Conservation (phyloP, 768 basidiomycete species). For the Amanita pallidorosea region DNA sequence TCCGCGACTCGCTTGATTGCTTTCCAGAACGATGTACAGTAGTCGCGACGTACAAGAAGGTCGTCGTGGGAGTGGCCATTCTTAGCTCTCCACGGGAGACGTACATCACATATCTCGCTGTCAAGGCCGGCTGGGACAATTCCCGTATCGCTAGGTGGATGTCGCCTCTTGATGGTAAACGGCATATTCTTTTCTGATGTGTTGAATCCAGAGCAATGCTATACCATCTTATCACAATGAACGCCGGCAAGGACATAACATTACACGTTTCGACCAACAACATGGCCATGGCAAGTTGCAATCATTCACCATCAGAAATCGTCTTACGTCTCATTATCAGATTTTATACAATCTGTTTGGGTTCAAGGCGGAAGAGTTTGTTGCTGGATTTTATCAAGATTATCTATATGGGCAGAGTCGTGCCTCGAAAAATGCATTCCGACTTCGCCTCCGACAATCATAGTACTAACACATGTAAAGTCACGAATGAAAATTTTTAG, state of each 20-base stretch:
- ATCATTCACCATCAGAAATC: neutral
- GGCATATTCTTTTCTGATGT: constrained; percentile 5
- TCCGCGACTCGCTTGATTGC: constrained; percentile 59
- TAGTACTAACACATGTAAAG: too few species aligned
- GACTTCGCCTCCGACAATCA: constrained; percentile 55
- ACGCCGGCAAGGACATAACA: constrained; percentile 69
- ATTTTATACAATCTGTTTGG: constrained; percentile 79
- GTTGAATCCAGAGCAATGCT: constrained; percentile 50
- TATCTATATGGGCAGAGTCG: constrained; percentile 64
- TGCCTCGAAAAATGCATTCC: constrained; percentile 73
- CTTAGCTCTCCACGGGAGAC: constrained; percentile 72
- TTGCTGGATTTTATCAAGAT: constrained; percentile 72
- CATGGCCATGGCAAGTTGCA: constrained; percentile 55
- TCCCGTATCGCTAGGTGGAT: constrained; percentile 63
- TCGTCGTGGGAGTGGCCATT: constrained; percentile 67
- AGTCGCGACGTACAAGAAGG: constrained; percentile 57
- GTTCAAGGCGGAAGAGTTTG: constrained; percentile 80
- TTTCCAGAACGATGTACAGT: constrained; percentile 65
- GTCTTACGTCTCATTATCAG: constrained; percentile 21
- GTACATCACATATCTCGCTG: constrained; percentile 76
- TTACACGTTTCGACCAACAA: constrained; percentile 78
- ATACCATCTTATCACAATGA: constrained; percentile 60
- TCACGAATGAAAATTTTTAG: too few species aligned
- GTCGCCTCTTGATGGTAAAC: constrained; percentile 1
- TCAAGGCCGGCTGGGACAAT: constrained; percentile 75